These are phyloP conservation scores for Colletotrichum melonis DNA, from an alignment of 2,329 filamentous ascomycete genomes.

Conservation along the genomic window DNA sequence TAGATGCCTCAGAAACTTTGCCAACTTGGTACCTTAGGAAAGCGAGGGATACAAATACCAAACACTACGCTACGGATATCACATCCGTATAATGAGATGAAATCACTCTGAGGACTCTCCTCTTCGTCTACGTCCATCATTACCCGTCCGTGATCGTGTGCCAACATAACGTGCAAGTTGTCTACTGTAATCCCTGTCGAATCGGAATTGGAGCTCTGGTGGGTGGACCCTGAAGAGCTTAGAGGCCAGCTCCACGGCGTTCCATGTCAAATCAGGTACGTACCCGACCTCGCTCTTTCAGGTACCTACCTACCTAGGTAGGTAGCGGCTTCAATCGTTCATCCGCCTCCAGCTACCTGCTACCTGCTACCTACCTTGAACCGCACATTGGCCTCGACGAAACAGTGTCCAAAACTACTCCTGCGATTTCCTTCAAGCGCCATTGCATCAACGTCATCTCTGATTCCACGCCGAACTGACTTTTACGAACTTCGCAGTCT, in stretches of 20 bases:
- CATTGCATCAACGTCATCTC: not conserved
- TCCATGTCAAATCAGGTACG: not conserved
- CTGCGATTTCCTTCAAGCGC: not conserved
- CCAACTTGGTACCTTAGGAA: not conserved
- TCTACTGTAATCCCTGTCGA: not conserved
- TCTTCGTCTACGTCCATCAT: not conserved
- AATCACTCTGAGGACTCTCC: not conserved
- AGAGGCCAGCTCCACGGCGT: not conserved
- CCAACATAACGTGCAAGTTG: not conserved
- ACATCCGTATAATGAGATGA: not conserved
- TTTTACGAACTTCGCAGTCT: not conserved
- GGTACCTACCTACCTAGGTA: not conserved
- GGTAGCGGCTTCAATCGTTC: not conserved
- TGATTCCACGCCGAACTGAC: not conserved
- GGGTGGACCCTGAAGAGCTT: slow-evolving; percentile 3
- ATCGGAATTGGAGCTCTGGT: not conserved
- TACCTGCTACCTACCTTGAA: not conserved
- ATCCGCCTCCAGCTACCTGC: not conserved
- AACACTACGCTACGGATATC: not conserved
- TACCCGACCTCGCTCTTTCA: slow-evolving; percentile 1
- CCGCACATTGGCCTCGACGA: not conserved
- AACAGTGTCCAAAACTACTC: not conserved
- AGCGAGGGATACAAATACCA: not conserved
- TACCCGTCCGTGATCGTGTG: too few species aligned
- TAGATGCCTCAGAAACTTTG: not conserved